A percentile compares a stretch with the other conserved stretches of the same genome.
Conservation (phyloP, 345 rosid species). For the Eucalyptus regnans region DNA sequence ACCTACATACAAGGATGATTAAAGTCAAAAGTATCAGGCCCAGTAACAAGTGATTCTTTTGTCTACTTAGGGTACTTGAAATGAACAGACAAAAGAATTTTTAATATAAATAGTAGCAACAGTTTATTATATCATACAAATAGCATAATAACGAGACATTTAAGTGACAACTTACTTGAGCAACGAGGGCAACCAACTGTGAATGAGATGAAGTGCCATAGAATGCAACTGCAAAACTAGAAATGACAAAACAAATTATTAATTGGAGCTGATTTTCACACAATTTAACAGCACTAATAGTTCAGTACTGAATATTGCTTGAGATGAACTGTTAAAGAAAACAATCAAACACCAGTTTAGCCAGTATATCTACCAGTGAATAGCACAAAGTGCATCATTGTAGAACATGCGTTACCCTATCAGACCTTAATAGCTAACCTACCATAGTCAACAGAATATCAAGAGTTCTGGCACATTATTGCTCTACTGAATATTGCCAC, state of each 20-base stretch:
- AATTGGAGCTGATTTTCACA: not conserved
- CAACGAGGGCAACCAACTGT: not conserved
- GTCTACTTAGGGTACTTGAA: not conserved
- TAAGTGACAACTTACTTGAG: not conserved
- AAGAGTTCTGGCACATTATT: not conserved
- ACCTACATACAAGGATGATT: not conserved
- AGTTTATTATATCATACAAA: not conserved
- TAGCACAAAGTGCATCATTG: not conserved
- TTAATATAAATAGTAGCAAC: not conserved
- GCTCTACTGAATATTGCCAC: not conserved
- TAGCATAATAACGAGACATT: not conserved
- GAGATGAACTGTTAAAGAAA: not conserved
- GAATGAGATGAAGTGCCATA: constrained; percentile 58
- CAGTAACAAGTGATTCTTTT: not conserved
- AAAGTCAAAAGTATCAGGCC: not conserved
- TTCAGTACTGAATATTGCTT: not conserved
- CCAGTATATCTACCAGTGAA: not conserved
- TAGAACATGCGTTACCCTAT: not conserved
- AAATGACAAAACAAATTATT: not conserved
- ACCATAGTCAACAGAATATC: not conserved
- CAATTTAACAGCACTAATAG: not conserved
- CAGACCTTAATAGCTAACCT: not conserved
- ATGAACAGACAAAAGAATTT: not conserved
- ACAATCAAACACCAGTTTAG: not conserved
- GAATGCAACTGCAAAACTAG: constrained; percentile 83